Base-by-base conservation (phyloP, 805 yeast species). In the Saturnispora sanitii region DNA sequence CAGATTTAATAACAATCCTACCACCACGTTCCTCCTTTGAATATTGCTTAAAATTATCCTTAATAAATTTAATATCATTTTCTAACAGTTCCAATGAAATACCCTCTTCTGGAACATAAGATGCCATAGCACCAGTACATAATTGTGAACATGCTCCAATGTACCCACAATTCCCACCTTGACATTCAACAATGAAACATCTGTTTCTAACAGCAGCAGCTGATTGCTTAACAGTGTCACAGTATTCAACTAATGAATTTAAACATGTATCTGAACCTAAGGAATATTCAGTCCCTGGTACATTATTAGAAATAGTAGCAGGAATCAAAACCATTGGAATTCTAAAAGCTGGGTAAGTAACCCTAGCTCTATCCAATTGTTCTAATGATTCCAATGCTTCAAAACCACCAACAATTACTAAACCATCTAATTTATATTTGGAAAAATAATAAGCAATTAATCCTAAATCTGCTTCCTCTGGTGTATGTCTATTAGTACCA, bases 121-220 rank as follows among this genome's bases (percentile, higher is more conserved):
- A 73, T 4, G 81, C 83, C 44, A 74, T 73, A 2, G 88, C 80
- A 49, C 90, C 90, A 25, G 80, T 71, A 34, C 79, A 76, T 45
- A 83, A 62, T 25, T 80, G 81, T 12, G 79, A 74, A 50, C 68
- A 71, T 2, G 84, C 71, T 17, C 92, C 87, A 50, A 82, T 73
- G 56, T 71, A 82, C 38, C 94, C 94, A 20, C 84, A 78, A 60
- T 82, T 77, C 41, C 94, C 94, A 53, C 94, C 94, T 65, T 82
- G 94, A 23, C 79, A 82, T 55, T 82, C 94, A 45, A 82, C 83
- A 27, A 82, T 84, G 54, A 82, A 82, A 13, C 79, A 82, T 60
- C 92, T 70, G 53, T 82, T 74, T 68, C 90, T 71, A 1, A 87
- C 73, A 15, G 88, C 80, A 13, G 84, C 72, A 9, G 94, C 92